phyloP scores from a whole-genome alignment of 1,284 basidiomycete species.

The Ustilago crameri region DNA sequence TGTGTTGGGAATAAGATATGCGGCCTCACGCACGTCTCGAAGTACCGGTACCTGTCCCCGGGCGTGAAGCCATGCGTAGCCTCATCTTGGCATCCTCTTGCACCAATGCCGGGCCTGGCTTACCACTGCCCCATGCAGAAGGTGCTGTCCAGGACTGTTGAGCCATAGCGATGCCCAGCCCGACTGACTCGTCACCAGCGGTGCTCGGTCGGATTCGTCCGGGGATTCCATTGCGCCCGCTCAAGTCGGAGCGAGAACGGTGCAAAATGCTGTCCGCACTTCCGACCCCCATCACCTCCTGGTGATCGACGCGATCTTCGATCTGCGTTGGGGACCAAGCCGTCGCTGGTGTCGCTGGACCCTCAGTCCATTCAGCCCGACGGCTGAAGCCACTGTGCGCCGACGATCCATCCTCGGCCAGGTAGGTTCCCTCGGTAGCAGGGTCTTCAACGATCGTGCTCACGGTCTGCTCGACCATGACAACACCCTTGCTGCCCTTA shows the following conservation, averaged over 20 bases:
- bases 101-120: slow-evolving; percentile 15
- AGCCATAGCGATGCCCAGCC: slow-evolving; percentile 18
- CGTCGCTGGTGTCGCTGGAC: slow-evolving; percentile 20
- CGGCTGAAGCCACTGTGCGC: slow-evolving; percentile 9
- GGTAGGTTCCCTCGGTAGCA: slow-evolving; percentile 18
- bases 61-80: slow-evolving; percentile 24
- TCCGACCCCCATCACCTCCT: neutral
- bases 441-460: slow-evolving; percentile 35
- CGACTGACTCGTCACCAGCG: slow-evolving; percentile 12
- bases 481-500: slow-evolving; percentile 23
- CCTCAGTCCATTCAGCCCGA: slow-evolving; percentile 13
- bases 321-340: slow-evolving; percentile 27
- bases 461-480: slow-evolving; percentile 35
- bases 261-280: slow-evolving; percentile 6
- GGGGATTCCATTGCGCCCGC: slow-evolving; percentile 1
- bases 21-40: too few species aligned
- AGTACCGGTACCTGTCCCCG: slow-evolving; percentile 1
- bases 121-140: slow-evolving; percentile 17
- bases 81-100: slow-evolving; percentile 30
- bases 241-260: slow-evolving; percentile 5
- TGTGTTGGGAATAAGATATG: too few species aligned
- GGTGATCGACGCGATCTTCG: too few species aligned
- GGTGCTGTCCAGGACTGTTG: slow-evolving; percentile 18
- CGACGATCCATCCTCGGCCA: too few species aligned
- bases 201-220: neutral